A percentile compares a stretch with the other conserved stretches of the same genome.
These are phyloP conservation scores for Saccharomyces hybrid DNA, from an alignment of 1,139 yeast genomes.

Conservation along the genomic window DNA sequence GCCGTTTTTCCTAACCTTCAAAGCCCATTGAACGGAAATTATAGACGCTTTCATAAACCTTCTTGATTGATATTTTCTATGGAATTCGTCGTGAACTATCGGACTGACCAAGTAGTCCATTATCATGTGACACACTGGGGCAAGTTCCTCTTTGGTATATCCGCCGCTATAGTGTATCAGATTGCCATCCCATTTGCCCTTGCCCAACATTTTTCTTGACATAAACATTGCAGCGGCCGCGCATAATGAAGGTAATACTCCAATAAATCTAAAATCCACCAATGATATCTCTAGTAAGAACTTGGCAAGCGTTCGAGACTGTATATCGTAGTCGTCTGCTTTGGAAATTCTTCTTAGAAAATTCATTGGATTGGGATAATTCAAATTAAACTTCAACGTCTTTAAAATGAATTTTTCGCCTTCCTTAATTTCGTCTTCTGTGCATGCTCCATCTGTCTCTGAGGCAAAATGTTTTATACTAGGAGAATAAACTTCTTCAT, in stretches of 20 bases:
- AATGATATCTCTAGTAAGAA: constrained; percentile 76
- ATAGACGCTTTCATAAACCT: constrained; percentile 88
- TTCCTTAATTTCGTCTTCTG: constrained; percentile 76
- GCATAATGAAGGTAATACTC: constrained; percentile 71
- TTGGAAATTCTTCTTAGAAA: constrained; percentile 86
- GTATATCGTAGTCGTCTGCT: constrained; percentile 92
- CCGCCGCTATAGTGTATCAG: constrained; percentile 88
- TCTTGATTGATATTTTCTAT: constrained; percentile 87
- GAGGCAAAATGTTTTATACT: constrained; percentile 82
- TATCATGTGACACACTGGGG: constrained; percentile 64
- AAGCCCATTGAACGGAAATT: constrained; percentile 88
- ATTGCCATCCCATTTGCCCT: constrained; percentile 74
- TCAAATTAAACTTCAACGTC: constrained; percentile 67
- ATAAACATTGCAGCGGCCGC: constrained; percentile 92
- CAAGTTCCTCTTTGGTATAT: constrained; percentile 66
- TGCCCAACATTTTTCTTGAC: constrained; percentile 69
- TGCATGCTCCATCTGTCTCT: constrained; percentile 71
- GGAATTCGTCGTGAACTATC: constrained; percentile 85
- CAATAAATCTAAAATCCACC: constrained; percentile 75
- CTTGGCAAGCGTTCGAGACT: constrained; percentile 86
- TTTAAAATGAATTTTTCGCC: constrained; percentile 82
- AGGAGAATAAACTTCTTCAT: constrained; percentile 94
- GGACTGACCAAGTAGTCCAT: constrained; percentile 75
- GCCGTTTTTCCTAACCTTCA: constrained; percentile 37
- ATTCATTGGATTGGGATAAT: constrained; percentile 92